Evolutionary conservation across 73 alveolate genomes (phyloP).

Genomic region (Paramecium caudatum): DNA sequence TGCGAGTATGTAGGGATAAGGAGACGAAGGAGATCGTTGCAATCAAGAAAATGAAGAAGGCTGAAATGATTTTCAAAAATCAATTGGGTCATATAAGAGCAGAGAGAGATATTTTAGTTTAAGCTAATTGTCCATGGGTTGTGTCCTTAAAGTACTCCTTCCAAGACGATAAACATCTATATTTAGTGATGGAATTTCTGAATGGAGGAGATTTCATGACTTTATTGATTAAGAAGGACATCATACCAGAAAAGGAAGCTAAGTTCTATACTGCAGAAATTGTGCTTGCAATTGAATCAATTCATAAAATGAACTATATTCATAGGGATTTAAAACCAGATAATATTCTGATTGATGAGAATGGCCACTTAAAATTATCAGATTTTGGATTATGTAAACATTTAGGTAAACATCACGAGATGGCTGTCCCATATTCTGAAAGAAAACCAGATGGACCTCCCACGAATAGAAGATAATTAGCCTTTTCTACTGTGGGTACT

Average conservation of each 20-base stretch:
- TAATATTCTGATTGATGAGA: constrained; percentile 61
- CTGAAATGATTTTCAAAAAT: constrained; percentile 82
- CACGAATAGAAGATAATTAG: constrained; percentile 83
- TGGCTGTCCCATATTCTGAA: constrained; percentile 6
- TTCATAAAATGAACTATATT: constrained; percentile 69
- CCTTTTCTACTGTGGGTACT: constrained; percentile 98
- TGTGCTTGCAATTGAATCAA: constrained; percentile 66
- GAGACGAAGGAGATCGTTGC: constrained; percentile 82
- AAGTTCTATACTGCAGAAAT: constrained; percentile 72
- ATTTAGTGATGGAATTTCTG: constrained; percentile 88
- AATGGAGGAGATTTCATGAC: constrained; percentile 91
- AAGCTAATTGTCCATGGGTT: constrained; percentile 76
- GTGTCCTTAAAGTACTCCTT: constrained; percentile 75
- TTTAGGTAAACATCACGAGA: constrained; percentile 32
- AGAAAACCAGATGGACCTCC: background rate
- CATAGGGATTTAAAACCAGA: constrained; percentile 75
- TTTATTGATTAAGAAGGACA: constrained; percentile 75
- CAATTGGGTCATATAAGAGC: constrained; percentile 86
- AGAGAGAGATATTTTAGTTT: constrained; percentile 82
- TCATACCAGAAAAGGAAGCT: constrained; percentile 71
- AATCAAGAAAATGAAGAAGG: constrained; percentile 84
- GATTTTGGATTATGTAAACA: constrained; percentile 76
- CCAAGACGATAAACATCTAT: constrained; percentile 84
- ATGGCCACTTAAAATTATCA: constrained; percentile 69
- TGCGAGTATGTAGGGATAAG: constrained; percentile 82